Evolutionary conservation across 371 early-diverging fungal species (phyloP), one percentile per base, ranked within the genome.

Genomic region (Lichtheimia corymbifera): DNA sequence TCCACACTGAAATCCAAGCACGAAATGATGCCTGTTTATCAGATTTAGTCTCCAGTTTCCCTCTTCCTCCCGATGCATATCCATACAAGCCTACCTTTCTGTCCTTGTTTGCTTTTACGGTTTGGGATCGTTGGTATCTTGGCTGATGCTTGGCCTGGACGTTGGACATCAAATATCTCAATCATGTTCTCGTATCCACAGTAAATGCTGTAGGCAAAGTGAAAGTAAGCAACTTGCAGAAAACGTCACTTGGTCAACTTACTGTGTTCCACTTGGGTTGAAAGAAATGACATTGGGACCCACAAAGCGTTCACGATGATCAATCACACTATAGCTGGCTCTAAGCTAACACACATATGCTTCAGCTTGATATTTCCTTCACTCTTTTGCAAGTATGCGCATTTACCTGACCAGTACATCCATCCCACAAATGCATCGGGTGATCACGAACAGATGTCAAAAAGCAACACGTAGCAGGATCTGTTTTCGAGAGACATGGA

Each of bases 341-440:
- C 87, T 67, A 1, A 82, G 27, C 84, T 85, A 58, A 2, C 35
- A 35, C 6, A 11, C 11, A 9, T 9, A 35, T 35, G 28, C n/a
- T 5, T 20, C 28, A 22, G 2, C 15, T 28, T n/a, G 14, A 12
- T 47, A 17, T 28, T 0, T 24, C 15, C 35, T 44, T 25, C 20
- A 50, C n/a, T 49, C 30, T 4, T 44, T 22, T 28, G 42, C 3
- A 40, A 30, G 47, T 5, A 35, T 11, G 9, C 35, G 11, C 27
- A 12, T 45, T 62, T 73, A 84, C 86, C 57, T 79, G 68, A 5
- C 87, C 88, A 20, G 88, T 79, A 45, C 64, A 79, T 0, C 84
- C 82, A 59, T 91, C 89, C 90, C 91, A 89, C 27, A 91, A 58
- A 41, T 80, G 88, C 12, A 91, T 72, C 3, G 91, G 90, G 53